Evolutionary conservation across 73 alveolate genomes (phyloP), one percentile per base, ranked within the genome.

Genomic region (Paramecium biaurelia): DNA sequence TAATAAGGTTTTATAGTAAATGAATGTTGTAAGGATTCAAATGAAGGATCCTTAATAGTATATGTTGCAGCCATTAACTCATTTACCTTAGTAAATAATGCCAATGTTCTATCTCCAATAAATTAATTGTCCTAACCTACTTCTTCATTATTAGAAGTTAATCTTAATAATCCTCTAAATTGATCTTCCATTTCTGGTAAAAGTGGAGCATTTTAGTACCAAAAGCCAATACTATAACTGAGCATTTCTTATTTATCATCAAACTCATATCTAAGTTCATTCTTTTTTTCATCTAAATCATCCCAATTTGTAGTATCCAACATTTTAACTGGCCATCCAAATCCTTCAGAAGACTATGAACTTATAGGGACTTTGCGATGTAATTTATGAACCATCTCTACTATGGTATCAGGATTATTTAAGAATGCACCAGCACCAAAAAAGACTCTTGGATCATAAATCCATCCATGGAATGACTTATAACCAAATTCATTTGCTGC

Each of bases 121-220:
- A 63, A 63, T 26, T 63, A 14, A 63, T 41, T 24, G 20, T 79
- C 90, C 26, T 41, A 32, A 10, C 41, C 76, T 24, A 45, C 42
- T 43, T 41, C 70, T 21, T 23, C 38, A 43, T 38, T 26, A 24
- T 79, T 79, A 1, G 90, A 38, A 24, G 90, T 79, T 7, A 79
- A 24, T 47, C 90, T 79, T 23, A 47, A 28, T 6, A 45, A 12
- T 7, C 76, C 90, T 79, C 90, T 79, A 6, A 47, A 47, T 18
- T 15, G 30, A 79, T 79, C 90, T 45, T 42, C 90, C 90, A 43
- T 43, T 14, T 79, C 90, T n/a, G 90, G 90, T 14, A 79, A 23
- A 5, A 79, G 24, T 5, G 56, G 63, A 6, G 90, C 90, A 79
- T 47, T 79, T 45, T 79, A 79, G 84, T 63, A 63, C 47, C 84